These are phyloP conservation scores for Monosporozyma aerobia DNA, from an alignment of 805 yeast species.

Conservation along the genomic window DNA sequence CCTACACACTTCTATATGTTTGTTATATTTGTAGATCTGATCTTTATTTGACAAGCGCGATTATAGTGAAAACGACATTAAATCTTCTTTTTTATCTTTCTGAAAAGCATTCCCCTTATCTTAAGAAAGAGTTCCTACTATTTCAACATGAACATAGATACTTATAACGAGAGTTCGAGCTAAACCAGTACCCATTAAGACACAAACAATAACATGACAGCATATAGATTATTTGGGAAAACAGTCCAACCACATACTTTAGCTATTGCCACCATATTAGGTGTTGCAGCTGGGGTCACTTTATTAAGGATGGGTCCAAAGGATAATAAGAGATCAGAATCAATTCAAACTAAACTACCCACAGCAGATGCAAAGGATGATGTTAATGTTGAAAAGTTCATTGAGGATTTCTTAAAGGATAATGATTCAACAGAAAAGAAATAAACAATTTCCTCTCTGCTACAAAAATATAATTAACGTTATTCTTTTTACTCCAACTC, in stretches of 20 bases:
- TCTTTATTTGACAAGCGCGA: too few species aligned
- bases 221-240: conserved; percentile 73
- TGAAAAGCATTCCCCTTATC: neutral
- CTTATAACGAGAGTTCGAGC: neutral
- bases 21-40: neutral
- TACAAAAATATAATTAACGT: neutral
- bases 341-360: neutral
- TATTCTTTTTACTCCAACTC: neutral
- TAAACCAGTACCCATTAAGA: too few species aligned
- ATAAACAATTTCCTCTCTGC: neutral
- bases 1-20: neutral
- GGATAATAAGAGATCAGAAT: neutral
- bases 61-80: neutral
- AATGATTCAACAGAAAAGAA: conserved; percentile 3
- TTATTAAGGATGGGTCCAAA: conserved; percentile 1
- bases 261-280: conserved; percentile 57
- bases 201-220: conserved; percentile 9
- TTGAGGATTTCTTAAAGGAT: conserved; percentile 19
- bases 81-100: neutral
- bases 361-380: conserved; percentile 8
- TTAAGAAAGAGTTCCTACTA: too few species aligned
- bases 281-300: conserved; percentile 4
- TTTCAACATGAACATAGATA: neutral
- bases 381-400: conserved; percentile 20
- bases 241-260: conserved; percentile 76